These are phyloP conservation scores for Camptophora hylomeconis DNA, from an alignment of 2,329 filamentous ascomycete species.

Conservation along the genomic window DNA sequence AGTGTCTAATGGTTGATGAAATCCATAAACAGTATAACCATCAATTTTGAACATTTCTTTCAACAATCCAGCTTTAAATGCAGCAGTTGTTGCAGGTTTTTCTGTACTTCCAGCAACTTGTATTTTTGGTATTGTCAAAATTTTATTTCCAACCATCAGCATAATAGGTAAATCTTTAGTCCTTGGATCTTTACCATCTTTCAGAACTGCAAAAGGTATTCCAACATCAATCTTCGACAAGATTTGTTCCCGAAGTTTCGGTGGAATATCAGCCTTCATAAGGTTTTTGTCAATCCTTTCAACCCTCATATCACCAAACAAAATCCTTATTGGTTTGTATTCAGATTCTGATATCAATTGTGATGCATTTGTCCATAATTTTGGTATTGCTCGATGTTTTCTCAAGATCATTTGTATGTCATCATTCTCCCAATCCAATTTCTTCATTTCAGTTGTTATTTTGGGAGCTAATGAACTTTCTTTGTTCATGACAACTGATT, in stretches of 20 bases:
- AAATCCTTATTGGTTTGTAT: no score
- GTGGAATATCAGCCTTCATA: conserved; percentile 5
- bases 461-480: conserved; percentile 49
- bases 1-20: conserved; percentile 5
- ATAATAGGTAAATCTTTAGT: conserved; percentile 24
- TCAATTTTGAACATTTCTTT: conserved; percentile 4
- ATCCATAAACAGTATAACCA: conserved; percentile 8
- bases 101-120: conserved; percentile 9
- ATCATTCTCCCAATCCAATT: conserved; percentile 48
- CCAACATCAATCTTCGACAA: conserved; percentile 17
- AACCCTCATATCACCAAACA: no score
- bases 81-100: conserved; percentile 7
- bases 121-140: conserved; percentile 9
- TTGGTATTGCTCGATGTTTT: conserved; percentile 15
- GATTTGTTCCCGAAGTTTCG: conserved; percentile 8
- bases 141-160: conserved; percentile 21
- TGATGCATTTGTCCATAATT: conserved; percentile 14
- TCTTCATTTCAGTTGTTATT: conserved; percentile 50
- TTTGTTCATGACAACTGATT: conserved; percentile 24
- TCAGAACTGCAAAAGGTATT: conserved; percentile 26
- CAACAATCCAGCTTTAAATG: conserved; percentile 10
- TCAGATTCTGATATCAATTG: no score
- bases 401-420: conserved; percentile 41
- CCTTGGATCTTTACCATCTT: conserved; percentile 15
- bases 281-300: conserved; percentile 6